Conservation (phyloP, 108 stramenopile species). For the Cylindrotheca fusiformis region DNA sequence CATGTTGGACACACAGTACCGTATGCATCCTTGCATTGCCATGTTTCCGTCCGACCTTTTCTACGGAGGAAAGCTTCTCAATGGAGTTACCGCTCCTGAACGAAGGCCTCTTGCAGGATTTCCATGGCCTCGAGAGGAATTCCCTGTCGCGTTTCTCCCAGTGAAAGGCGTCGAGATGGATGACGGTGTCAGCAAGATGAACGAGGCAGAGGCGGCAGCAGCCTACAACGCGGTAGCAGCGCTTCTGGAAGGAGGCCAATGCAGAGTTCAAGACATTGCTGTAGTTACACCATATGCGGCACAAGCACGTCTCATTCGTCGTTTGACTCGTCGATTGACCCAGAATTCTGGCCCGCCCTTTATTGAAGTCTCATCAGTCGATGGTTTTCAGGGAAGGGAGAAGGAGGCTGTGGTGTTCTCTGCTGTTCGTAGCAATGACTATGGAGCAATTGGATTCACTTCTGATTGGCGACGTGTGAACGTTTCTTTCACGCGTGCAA, state of each 20-base stretch:
- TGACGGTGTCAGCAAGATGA: constrained; percentile 89
- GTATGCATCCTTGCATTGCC: constrained; percentile 93
- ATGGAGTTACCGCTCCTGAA: constrained; percentile 87
- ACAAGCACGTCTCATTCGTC: constrained; percentile 92
- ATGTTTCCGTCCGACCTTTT: constrained; percentile 90
- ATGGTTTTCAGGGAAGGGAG: constrained; percentile 99
- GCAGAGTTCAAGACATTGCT: constrained; percentile 87
- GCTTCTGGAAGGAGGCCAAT: constrained; percentile 83
- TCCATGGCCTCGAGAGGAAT: constrained; percentile 90
- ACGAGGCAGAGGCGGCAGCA: constrained; percentile 92
- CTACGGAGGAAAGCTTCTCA: constrained; percentile 83
- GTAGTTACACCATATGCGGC: constrained; percentile 99
- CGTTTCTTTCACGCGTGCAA: constrained; percentile 97
- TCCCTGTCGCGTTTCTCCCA: constrained; percentile 86
- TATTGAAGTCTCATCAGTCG: constrained; percentile 96
- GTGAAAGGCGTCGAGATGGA: constrained; percentile 82
- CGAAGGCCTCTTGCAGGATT: constrained; percentile 84
- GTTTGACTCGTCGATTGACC: constrained; percentile 64
- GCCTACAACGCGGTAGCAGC: constrained; percentile 83
- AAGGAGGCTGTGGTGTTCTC: constrained; percentile 98
- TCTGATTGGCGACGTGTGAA: constrained; percentile 97
- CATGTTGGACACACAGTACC: constrained; percentile 94
- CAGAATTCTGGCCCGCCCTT: constrained; percentile 63
- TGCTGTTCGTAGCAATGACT: constrained; percentile 93
- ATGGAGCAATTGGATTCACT: constrained; percentile 95